Base-by-base conservation (phyloP, 495 filamentous ascomycete genomes). In the Aspergillus heteromorphus region DNA sequence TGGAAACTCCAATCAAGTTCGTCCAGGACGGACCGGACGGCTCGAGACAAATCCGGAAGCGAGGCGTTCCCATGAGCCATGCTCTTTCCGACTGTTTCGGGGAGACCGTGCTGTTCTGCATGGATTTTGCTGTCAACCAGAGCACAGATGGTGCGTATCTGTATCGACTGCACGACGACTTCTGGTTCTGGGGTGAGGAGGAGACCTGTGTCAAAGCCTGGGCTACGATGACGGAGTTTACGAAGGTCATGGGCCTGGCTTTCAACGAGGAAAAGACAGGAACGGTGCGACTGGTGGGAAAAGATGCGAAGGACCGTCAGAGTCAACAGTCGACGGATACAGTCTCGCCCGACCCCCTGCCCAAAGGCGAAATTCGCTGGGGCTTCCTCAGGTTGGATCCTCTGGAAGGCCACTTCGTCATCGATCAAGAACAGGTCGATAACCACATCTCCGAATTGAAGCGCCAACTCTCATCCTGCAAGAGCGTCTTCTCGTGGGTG, bases 81-180 rank as follows among this genome's bases (percentile, higher is more conserved):
- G 70, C 71, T 4, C 67, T 88, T 10, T 83, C 80, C 18, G 73
- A 80, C 40, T 63, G 81, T 36, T 77, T 86, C 41, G 81, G 82
- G 4, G 85, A 88, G 54, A 70, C 73, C 0, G 66, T 86, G 10
- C 66, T 88, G 0, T 87, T 87, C 63, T 83, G 79, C 56, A 75
- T 88, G 64, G 85, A 88, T 56, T 85, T 79, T 53, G 70, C 81
- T 1, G 76, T 88, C 40, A 88, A 87, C 51, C 79, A 86, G 51
- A 62, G 61, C 8, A 77, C 84, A 0, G 61, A 80, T 6, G 73
- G 73, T 1, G 65, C 71, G 6, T 71, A 78, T 29, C 65, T 87
- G 13, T 85, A 83, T 56, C 82, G 85, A 6, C 71, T 87, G 31
- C 78, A 85, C 53, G 84, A 87, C 58, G 84, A 87, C 59, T 80